Evolutionary conservation across 106 monocot genomes (phyloP), one percentile per base, ranked within the genome.

Genomic region (Narthecium ossifragum): DNA sequence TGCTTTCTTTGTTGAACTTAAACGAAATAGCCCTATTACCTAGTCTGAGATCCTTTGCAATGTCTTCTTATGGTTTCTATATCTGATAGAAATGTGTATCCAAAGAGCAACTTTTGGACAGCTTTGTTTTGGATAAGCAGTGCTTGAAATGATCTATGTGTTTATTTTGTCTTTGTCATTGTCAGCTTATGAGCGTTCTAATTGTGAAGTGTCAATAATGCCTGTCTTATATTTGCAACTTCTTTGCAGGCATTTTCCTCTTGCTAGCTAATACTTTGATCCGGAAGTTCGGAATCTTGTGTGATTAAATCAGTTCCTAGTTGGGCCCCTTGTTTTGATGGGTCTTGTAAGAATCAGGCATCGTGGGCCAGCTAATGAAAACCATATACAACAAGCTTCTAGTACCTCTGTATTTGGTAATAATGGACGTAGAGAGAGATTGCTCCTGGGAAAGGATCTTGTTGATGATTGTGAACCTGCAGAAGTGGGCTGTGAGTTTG

Each of bases 401-500:
- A 8, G 10, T 26, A 46, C 10, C n/a, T 37, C 30, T 69, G 26
- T 24, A 48, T 2, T 46, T 17, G 48, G 68, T 62, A 64, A 68
- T 10, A 17, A 49, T 32, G 49, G 39, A 33, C 59, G 66, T 71
- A 68, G 73, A 49, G 80, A 77, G 43, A 65, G 34, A 53, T 34
- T 70, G n/a, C 31, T 55, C 22, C 12, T 22, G 24, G 45, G 18
- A 18, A 63, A 63, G 10, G 30, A 48, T 62, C 18, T 37, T 69
- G 56, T 48, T 30, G 82, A 85, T 59, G 74, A 75, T 23, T 23
- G 5, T 38, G 84, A 96, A 49, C 41, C 60, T 59, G 66, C 57
- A 13, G 83, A 94, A 30, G 51, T 59, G 29, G 83, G 73, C 22
- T 86, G 83, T 56, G 94, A 96, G 66, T 22, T 65, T 70, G 71